Evolutionary conservation across 371 early-diverging fungal species (phyloP).

Genomic region (Caulochytrium protostelioides): DNA sequence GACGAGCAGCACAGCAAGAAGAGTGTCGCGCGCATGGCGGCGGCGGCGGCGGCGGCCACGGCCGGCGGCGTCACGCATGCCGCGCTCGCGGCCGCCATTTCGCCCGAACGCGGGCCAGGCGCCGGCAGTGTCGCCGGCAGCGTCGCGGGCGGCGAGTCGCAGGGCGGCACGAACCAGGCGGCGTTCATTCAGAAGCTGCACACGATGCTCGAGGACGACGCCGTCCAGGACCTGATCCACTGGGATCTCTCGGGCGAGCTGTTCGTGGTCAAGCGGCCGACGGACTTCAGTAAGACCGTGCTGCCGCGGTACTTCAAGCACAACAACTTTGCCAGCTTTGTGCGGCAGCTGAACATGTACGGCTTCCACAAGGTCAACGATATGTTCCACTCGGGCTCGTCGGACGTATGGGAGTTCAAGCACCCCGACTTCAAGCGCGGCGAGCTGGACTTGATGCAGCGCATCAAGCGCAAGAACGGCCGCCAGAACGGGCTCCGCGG

Average conservation of each 20-base stretch:
- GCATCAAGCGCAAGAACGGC: conserved; percentile 32
- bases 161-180: conserved; percentile 34
- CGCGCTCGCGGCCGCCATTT: too few relatives aligned
- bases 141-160: too few relatives aligned
- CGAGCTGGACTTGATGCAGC: conserved; percentile 26
- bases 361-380: conserved; percentile 32
- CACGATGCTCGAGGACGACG: conserved; percentile 41
- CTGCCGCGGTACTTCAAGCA: conserved; percentile 14
- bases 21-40: too few relatives aligned
- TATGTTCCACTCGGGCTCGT: conserved; percentile 35
- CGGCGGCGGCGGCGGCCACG: too few relatives aligned
- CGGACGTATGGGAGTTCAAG: conserved; percentile 47
- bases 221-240: conserved; percentile 27
- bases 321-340: conserved; percentile 5
- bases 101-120: too few relatives aligned
- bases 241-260: conserved; percentile 39
- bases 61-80: too few relatives aligned
- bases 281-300: conserved; percentile 13
- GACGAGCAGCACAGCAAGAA: too few relatives aligned
- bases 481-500: too few relatives aligned
- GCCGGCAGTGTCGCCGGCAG: too few relatives aligned
- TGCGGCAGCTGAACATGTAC: background rate
- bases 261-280: conserved; percentile 39
- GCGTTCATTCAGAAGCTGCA: conserved; percentile 46
- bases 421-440: conserved; percentile 41